Conservation (phyloP, 73 alveolate species). For the Tetrahymena thermophila region DNA sequence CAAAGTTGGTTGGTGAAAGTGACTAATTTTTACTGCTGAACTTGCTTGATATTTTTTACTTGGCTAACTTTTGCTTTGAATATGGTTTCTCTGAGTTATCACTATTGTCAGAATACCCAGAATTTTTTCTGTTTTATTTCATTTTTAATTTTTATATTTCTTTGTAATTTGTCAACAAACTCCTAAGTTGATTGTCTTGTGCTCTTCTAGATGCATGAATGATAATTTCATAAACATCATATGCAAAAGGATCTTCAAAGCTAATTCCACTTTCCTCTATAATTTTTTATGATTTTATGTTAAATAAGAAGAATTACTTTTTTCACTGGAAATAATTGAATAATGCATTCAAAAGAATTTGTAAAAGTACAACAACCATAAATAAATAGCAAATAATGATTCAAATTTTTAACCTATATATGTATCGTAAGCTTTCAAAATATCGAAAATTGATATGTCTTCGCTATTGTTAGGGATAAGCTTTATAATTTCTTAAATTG, state of each 20-base stretch:
- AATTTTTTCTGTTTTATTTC: background rate
- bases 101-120: background rate
- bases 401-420: background rate
- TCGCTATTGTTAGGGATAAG: background rate
- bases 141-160: background rate
- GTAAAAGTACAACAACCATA: background rate
- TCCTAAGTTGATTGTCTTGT: background rate
- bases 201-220: background rate
- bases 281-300: background rate
- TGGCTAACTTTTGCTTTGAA: background rate
- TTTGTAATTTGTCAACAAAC: background rate
- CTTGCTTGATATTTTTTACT: background rate
- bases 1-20: background rate
- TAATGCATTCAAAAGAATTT: background rate
- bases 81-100: background rate
- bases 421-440: background rate
- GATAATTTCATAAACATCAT: background rate
- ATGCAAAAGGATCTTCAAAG: background rate
- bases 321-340: background rate
- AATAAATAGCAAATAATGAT: background rate
- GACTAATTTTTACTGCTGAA: background rate
- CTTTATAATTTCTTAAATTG: background rate
- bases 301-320: too few relatives aligned
- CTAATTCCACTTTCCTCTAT: background rate
- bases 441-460: background rate